Conservation (phyloP, 225 moss, liverwort and hornwort species). For the Bryum argenteum region DNA sequence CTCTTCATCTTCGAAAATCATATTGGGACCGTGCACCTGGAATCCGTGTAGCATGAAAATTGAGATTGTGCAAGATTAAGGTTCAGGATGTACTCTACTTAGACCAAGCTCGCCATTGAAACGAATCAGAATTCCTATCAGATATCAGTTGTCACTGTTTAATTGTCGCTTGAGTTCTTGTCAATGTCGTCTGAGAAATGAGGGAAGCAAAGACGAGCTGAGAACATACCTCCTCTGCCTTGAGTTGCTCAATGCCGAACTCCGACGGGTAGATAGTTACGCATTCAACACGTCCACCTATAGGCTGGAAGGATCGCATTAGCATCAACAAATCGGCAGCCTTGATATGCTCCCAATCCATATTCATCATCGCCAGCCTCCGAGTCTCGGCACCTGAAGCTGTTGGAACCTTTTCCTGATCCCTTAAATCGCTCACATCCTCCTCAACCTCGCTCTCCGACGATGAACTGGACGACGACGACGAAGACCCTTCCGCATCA, state of each 20-base stretch:
- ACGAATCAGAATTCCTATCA: not conserved
- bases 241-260: constrained; percentile 85
- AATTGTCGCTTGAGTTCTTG: not conserved
- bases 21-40: constrained; percentile 73
- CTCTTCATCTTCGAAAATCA: constrained; percentile 52
- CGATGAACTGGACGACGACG: constrained; percentile 77
- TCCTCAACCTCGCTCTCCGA: constrained; percentile 74
- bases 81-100: not conserved
- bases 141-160: not conserved
- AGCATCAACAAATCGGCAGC: constrained; percentile 82
- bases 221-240: constrained; percentile 60
- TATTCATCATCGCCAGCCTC: constrained; percentile 87
- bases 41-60: constrained; percentile 8
- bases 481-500: constrained; percentile 52
- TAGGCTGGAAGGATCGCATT: constrained; percentile 86
- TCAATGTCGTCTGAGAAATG: not conserved
- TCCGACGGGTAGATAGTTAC: constrained; percentile 83
- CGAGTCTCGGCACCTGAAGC: constrained; percentile 70
- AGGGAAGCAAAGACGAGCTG: not conserved
- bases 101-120: not conserved
- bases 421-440: constrained; percentile 44
- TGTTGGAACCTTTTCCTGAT: constrained; percentile 67
- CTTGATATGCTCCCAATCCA: constrained; percentile 94
- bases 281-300: constrained; percentile 61
- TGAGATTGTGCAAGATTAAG: constrained; percentile 5